Evolutionary conservation across 208 protist genomes (phyloP).

Genomic region (Tritrichomonas musculus): DNA sequence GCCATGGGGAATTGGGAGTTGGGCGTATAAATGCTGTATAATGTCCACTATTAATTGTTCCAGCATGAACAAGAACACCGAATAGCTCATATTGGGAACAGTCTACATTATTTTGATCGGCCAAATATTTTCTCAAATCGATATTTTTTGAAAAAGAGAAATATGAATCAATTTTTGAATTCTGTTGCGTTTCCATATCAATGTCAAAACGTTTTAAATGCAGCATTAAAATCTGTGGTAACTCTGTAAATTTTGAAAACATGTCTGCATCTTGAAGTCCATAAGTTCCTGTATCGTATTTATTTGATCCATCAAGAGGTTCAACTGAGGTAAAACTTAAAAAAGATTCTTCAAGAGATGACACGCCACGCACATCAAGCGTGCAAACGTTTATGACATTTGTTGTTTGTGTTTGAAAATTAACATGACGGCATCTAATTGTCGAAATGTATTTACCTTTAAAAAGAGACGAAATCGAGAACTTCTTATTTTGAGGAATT

Average conservation of each 20-base stretch:
- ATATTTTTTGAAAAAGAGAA: slow-evolving; percentile 5
- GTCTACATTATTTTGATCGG: slow-evolving; percentile 28
- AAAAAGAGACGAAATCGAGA: background rate
- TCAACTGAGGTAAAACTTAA: background rate
- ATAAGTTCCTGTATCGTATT: background rate
- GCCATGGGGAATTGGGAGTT: background rate
- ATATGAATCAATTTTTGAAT: slow-evolving; percentile 57
- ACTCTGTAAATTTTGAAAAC: background rate
- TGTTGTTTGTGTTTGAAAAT: background rate
- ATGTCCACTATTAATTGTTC: background rate
- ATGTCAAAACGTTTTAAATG: background rate
- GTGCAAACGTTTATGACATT: background rate
- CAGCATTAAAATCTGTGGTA: background rate
- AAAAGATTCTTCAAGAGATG: background rate
- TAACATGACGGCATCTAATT: background rate
- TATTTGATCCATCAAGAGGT: background rate
- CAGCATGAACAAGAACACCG: slow-evolving; percentile 26
- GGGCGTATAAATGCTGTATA: background rate
- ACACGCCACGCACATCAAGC: background rate
- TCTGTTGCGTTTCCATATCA: background rate
- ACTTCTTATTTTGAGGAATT: background rate
- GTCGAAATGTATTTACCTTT: background rate
- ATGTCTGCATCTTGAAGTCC: background rate
- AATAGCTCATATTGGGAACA: background rate
- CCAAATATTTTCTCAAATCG: background rate